These are phyloP conservation scores for Triticum urartu DNA, from an alignment of 176 grass and related monocot species.

Conservation along the genomic window DNA sequence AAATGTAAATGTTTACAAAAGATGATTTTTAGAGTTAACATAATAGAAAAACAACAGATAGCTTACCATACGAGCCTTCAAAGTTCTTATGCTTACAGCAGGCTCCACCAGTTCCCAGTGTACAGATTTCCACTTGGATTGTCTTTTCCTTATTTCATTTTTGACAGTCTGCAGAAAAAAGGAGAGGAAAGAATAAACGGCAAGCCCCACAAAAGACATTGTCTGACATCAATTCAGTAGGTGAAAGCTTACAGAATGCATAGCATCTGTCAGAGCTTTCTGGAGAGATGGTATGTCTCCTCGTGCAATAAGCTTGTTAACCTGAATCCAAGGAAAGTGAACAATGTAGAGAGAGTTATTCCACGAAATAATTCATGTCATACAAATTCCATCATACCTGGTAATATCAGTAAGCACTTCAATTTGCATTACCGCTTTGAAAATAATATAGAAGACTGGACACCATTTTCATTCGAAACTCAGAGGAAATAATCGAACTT, in stretches of 20 bases:
- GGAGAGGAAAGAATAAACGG: conserved; percentile 22
- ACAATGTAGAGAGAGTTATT: conserved; percentile 18
- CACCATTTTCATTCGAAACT: neutral
- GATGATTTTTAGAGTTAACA: conserved; percentile 7
- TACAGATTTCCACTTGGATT: conserved; percentile 76
- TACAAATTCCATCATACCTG: neutral
- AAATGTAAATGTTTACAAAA: neutral
- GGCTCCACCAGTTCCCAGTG: conserved; percentile 81
- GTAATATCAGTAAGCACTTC: conserved; percentile 6
- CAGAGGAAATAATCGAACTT: neutral
- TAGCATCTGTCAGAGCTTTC: conserved; percentile 76
- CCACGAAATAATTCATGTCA: neutral
- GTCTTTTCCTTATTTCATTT: conserved; percentile 90
- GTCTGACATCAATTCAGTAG: neutral
- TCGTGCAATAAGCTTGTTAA: conserved; percentile 74
- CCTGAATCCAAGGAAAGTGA: conserved; percentile 51
- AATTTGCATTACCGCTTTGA: neutral
- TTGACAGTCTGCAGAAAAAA: conserved; percentile 63
- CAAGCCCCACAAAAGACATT: neutral
- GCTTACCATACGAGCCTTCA: conserved; percentile 92
- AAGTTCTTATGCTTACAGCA: conserved; percentile 72
- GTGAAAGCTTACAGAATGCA: conserved; percentile 87
- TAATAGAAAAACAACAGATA: neutral
- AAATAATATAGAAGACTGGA: neutral
- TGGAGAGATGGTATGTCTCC: conserved; percentile 76